phyloP scores from a whole-genome alignment of 2,329 filamentous ascomycete genomes.

The Coniochaeta ligniaria region DNA sequence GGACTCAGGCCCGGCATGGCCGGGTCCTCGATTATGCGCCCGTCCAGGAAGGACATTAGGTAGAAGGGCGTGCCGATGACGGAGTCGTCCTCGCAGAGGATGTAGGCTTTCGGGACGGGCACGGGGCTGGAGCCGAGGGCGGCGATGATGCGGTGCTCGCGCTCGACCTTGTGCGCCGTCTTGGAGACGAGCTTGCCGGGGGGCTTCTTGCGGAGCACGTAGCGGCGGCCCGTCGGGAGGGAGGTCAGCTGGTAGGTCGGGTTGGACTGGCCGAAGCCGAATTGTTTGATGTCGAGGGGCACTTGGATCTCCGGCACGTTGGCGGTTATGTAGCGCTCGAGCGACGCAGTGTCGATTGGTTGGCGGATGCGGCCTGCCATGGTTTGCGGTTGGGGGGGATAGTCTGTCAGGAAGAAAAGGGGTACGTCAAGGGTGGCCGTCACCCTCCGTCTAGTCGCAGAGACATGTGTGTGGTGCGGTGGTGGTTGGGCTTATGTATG shows the following conservation, averaged over 20 bases:
- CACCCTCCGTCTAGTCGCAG: background rate
- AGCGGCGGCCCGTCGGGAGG: slow-evolving; percentile 54
- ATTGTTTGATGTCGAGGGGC: slow-evolving; percentile 87
- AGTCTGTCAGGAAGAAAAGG: background rate
- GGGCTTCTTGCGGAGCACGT: slow-evolving; percentile 95
- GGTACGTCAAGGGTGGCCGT: background rate
- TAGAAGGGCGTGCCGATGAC: slow-evolving; percentile 92
- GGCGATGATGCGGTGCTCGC: slow-evolving; percentile 86
- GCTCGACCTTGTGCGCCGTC: slow-evolving; percentile 93
- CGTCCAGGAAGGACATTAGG: slow-evolving; percentile 93
- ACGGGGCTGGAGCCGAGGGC: slow-evolving; percentile 72
- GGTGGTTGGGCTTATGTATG: background rate
- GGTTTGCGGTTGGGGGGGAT: background rate
- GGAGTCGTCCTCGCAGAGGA: slow-evolving; percentile 73
- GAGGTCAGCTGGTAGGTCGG: slow-evolving; percentile 89
- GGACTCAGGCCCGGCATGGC: slow-evolving; percentile 66
- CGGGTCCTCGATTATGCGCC: slow-evolving; percentile 87
- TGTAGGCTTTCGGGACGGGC: slow-evolving; percentile 75
- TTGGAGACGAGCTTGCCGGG: slow-evolving; percentile 90
- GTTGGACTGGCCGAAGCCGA: slow-evolving; percentile 95
- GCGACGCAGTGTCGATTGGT: slow-evolving; percentile 72
- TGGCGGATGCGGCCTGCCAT: slow-evolving; percentile 90
- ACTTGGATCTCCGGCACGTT: slow-evolving; percentile 79
- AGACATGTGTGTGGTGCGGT: background rate
- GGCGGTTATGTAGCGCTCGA: slow-evolving; percentile 70